phyloP scores from a whole-genome alignment of 2,329 filamentous ascomycete species.

The Camptophora hylomeconis region DNA sequence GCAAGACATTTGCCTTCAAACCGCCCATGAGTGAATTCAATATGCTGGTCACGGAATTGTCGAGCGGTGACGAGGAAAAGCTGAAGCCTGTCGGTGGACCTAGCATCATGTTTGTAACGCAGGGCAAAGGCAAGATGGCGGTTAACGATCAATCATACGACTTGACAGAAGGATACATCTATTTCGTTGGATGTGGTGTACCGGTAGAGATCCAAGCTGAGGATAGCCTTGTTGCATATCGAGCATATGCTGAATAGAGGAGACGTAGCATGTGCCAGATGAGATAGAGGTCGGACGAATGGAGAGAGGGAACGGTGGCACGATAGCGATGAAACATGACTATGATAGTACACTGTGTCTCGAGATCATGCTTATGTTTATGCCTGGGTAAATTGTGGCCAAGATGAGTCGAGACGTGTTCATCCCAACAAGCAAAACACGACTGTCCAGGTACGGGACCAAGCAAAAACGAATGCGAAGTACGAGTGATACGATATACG shows the following conservation, averaged over 20 bases:
- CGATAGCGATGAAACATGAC: too few relatives aligned
- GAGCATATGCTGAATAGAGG: conserved; percentile 29
- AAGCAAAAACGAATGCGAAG: too few relatives aligned
- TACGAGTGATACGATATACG: too few relatives aligned
- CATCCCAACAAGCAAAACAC: too few relatives aligned
- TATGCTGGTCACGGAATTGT: conserved; percentile 49
- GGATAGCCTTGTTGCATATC: conserved; percentile 35
- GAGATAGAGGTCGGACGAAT: too few relatives aligned
- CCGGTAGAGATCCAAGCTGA: conserved; percentile 29
- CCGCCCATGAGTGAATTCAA: conserved; percentile 62
- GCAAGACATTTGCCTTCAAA: conserved; percentile 50
- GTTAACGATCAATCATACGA: conserved; percentile 40
- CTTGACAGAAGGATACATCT: conserved; percentile 50
- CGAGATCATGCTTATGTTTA: too few relatives aligned
- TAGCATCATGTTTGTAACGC: conserved; percentile 49
- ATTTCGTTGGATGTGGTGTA: conserved; percentile 49
- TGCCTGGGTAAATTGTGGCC: too few relatives aligned
- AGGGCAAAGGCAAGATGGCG: conserved; percentile 44
- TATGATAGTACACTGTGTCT: too few relatives aligned
- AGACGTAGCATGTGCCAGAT: too few relatives aligned
- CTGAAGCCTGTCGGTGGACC: conserved; percentile 45
- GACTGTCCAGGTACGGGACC: too few relatives aligned
- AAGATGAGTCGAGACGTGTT: too few relatives aligned
- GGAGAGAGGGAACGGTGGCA: too few relatives aligned
- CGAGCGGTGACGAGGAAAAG: conserved; percentile 44